Base-by-base conservation (phyloP, 257 asterid genomes). In the Scutellaria barbata region DNA sequence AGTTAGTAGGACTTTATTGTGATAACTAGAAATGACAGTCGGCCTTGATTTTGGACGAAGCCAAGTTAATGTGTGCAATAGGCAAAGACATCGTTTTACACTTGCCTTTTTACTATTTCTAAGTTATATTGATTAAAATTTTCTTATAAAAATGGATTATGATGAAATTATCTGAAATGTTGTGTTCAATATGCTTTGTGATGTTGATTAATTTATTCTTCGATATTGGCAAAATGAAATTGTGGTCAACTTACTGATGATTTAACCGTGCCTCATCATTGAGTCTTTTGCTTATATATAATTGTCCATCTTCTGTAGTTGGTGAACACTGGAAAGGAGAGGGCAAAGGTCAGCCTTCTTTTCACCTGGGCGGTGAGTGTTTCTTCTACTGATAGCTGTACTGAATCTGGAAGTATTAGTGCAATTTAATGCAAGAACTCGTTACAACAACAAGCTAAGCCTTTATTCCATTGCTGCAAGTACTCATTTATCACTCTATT, bases 271-370 rank as follows among this genome's bases (percentile, higher is more conserved):
- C 37, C 8, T 61, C 37, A 37, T 52, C 8, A 2, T 60, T 54
- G 56, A 60, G 72, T 30, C 33, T 53, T 55, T 79, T 47, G 43
- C 80, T 81, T 18, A 73, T 63, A 39, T 74, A 57, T 10, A 60
- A 25, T 69, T 71, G 45, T 73, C 12, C 77, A 35, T 76, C 67
- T 72, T 39, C 68, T 86, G 77, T 78, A 95, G 99, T 85, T 95
- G 94, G 96, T 84, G 63, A 95, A 95, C 77, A 95, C 99, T 3
- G 99, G 99, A 64, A 95, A 87, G 83, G 99, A 95, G 74, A 84
- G 99, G 83, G 99, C 99, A 40, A 92, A 95, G 74, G 98, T 95
- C 87, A 92, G 94, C 89, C 96, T 95, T 83, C 86, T 86, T 79
- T 86, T 92, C 79, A 86, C 99, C 14, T 92, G 99, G 99, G 97